Percentiles rank a stretch among this genome's conserved stretches.
phyloP scores from a whole-genome alignment of 2,329 filamentous ascomycete genomes.

The Xylariales sp. region DNA sequence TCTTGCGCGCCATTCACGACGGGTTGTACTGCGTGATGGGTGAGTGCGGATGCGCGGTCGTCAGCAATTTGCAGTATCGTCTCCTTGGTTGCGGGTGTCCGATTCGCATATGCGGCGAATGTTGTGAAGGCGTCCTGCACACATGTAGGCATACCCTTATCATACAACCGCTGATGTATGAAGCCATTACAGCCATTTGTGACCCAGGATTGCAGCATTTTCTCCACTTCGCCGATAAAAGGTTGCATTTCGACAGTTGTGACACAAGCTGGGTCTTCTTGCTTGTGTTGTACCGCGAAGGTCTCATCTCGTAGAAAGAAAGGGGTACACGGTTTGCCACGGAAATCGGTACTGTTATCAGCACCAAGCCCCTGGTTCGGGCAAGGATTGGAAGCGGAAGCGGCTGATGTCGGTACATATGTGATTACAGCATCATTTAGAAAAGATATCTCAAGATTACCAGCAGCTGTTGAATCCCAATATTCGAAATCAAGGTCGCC shows the following conservation, averaged over 20 bases:
- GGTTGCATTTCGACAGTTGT: conserved; percentile 26
- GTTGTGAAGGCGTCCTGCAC: conserved; percentile 35
- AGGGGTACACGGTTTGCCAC: not conserved
- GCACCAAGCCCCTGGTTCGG: not conserved
- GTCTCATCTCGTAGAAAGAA: conserved; percentile 29
- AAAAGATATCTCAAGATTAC: conserved; percentile 3
- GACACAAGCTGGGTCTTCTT: conserved; percentile 13
- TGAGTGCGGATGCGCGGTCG: conserved; percentile 25
- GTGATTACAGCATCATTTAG: conserved; percentile 16
- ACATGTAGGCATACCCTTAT: conserved; percentile 32
- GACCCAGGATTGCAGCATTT: conserved; percentile 31
- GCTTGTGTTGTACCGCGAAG: conserved; percentile 18
- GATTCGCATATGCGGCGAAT: conserved; percentile 22
- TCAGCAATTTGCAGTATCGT: conserved; percentile 28
- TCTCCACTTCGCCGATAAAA: conserved; percentile 26
- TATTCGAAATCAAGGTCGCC: conserved; percentile 16
- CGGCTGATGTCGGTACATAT: not conserved
- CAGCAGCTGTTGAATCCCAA: conserved; percentile 9
- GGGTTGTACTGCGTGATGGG: not conserved
- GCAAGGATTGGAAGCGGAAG: not conserved
- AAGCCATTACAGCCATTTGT: conserved; percentile 22
- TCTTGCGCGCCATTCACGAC: conserved; percentile 17
- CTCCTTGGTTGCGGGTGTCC: conserved; percentile 30
- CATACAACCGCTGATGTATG: conserved; percentile 29
- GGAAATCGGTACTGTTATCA: conserved; percentile 3